phyloP scores from a whole-genome alignment of 2,329 filamentous ascomycete species.

The Cryphonectria carpinicola region DNA sequence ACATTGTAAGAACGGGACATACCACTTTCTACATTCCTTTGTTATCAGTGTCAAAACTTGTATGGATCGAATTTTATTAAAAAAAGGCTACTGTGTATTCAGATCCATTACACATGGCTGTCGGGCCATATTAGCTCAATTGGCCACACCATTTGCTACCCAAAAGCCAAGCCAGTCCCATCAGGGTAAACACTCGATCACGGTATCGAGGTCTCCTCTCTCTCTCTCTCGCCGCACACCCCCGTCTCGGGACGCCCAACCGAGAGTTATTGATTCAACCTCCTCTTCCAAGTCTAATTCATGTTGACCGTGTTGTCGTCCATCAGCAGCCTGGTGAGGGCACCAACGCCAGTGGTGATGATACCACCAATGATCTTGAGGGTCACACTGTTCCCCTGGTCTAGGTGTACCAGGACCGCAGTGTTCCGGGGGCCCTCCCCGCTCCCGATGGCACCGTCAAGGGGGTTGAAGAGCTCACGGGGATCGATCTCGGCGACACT shows the following conservation, averaged over 20 bases:
- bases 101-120: not conserved
- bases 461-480: not conserved
- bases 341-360: not conserved
- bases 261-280: not conserved
- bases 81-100: not conserved
- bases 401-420: not conserved
- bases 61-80: not conserved
- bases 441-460: not conserved
- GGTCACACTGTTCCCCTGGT: not conserved
- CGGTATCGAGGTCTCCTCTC: not conserved
- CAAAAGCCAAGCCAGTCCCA: not conserved
- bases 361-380: not conserved
- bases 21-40: not conserved
- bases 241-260: not conserved
- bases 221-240: not conserved
- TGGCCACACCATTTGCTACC: not conserved
- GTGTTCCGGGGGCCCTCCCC: not conserved
- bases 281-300: not conserved
- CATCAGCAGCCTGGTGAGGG: not conserved
- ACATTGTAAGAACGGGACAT: not conserved
- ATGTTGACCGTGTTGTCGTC: not conserved
- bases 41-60: not conserved
- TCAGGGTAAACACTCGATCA: not conserved
- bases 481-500: not conserved
- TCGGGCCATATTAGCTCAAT: not conserved